Evolutionary conservation across 106 monocot species (phyloP).

Genomic region (Allium cepa): DNA sequence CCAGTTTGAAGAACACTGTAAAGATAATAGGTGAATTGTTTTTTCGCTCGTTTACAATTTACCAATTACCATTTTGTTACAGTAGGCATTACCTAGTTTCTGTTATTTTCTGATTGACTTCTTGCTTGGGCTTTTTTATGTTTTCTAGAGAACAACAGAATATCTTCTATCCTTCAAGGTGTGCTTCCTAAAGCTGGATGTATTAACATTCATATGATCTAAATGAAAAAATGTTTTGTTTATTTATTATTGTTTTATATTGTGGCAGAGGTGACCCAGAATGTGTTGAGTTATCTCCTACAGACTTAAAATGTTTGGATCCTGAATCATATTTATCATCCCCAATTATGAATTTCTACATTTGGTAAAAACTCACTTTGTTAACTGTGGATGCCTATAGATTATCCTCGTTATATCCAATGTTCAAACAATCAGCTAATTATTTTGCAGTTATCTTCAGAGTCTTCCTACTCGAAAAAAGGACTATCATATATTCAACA

Average conservation of each 20-base stretch:
- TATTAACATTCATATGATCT: background rate
- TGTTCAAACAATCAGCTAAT: background rate
- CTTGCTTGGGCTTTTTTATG: background rate
- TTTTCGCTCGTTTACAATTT: background rate
- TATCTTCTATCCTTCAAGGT: constrained; percentile 90
- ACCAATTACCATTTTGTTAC: background rate
- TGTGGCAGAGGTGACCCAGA: constrained; percentile 58
- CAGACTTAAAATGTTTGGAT: constrained; percentile 79
- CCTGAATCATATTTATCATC: constrained; percentile 74
- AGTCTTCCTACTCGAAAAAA: constrained; percentile 15
- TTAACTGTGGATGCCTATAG: background rate
- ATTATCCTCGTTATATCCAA: no score
- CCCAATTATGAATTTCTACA: constrained; percentile 90
- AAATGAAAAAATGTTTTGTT: background rate
- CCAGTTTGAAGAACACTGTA: constrained; percentile 12
- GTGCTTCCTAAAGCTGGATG: background rate
- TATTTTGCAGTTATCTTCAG: constrained; percentile 51
- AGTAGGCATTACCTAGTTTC: background rate
- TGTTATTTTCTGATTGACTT: background rate
- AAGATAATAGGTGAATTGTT: constrained; percentile 27
- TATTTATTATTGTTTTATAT: background rate
- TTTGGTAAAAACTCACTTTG: constrained; percentile 29
- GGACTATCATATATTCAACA: constrained; percentile 66
- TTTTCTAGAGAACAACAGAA: constrained; percentile 57
- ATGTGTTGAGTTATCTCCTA: constrained; percentile 55